Percentiles rank a stretch among this genome's conserved stretches.
These are phyloP conservation scores for Eucalyptus coolabah DNA, from an alignment of 345 rosid species.

Conservation along the genomic window DNA sequence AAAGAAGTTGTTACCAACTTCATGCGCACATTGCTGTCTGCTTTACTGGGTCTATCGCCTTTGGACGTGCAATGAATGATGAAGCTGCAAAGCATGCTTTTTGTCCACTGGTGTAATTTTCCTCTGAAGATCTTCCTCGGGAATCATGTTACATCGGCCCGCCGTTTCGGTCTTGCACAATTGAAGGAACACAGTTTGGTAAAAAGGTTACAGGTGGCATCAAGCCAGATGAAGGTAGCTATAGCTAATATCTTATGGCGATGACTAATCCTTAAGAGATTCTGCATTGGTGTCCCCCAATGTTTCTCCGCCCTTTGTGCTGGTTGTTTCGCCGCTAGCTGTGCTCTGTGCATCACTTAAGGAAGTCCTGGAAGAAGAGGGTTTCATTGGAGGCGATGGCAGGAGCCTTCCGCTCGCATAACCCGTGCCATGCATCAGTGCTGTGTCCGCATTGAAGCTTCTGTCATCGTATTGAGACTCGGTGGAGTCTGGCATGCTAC, in stretches of 20 bases:
- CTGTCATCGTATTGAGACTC: slow-evolving; percentile 16
- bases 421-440: background rate
- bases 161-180: background rate
- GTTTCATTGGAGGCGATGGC: slow-evolving; percentile 6
- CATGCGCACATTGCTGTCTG: background rate
- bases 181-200: background rate
- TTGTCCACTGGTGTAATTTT: background rate
- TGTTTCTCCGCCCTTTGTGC: background rate
- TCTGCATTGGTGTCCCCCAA: background rate
- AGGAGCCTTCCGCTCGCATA: background rate
- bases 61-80: background rate
- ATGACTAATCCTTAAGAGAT: background rate
- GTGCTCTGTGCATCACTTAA: background rate
- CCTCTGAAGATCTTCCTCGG: background rate
- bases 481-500: slow-evolving; percentile 7
- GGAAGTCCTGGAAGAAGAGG: background rate
- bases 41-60: background rate
- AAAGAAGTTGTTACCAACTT: background rate
- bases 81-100: background rate
- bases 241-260: background rate
- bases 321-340: background rate
- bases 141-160: background rate
- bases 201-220: background rate
- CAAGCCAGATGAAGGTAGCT: background rate
- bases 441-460: background rate